A percentile compares a stretch with the other conserved stretches of the same genome.
Conservation (phyloP, 2,329 filamentous ascomycete species). For the Colletotrichum endophyticum region DNA sequence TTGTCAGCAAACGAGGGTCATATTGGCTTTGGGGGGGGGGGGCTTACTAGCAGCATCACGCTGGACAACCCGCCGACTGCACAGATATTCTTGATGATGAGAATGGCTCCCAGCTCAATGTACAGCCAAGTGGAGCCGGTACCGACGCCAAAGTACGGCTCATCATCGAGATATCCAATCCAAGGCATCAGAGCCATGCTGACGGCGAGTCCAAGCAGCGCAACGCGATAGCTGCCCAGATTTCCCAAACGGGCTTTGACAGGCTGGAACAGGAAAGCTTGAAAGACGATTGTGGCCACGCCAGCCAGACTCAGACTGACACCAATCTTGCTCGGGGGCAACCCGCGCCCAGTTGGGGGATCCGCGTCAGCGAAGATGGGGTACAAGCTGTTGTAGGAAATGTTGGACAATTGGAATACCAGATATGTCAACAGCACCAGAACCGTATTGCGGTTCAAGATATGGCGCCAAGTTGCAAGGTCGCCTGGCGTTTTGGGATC, state of each 20-base stretch:
- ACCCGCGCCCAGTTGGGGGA: conserved; percentile 75
- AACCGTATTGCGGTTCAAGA: conserved; percentile 82
- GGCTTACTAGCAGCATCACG: conserved; percentile 80
- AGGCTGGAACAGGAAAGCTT: conserved; percentile 82
- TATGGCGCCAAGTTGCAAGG: conserved; percentile 52
- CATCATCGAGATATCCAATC: conserved; percentile 76
- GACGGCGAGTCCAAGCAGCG: conserved; percentile 79
- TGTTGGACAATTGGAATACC: conserved; percentile 92
- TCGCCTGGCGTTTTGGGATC: conserved; percentile 55
- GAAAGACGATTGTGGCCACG: conserved; percentile 85
- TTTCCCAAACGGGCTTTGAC: conserved; percentile 84
- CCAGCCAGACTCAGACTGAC: conserved; percentile 85
- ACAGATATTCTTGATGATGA: conserved; percentile 89
- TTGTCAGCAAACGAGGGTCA: background rate
- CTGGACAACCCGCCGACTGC: conserved; percentile 89
- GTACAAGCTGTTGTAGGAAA: conserved; percentile 93
- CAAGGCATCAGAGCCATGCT: conserved; percentile 90
- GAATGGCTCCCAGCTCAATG: conserved; percentile 76
- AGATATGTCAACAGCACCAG: conserved; percentile 85
- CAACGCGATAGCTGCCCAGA: conserved; percentile 79
- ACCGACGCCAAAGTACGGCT: conserved; percentile 60
- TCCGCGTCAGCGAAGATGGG: conserved; percentile 86
- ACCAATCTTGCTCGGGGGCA: conserved; percentile 83
- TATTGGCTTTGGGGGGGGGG: too few relatives aligned
- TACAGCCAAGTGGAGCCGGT: conserved; percentile 75